phyloP scores from a whole-genome alignment of 139 green algal genomes.

The Chlamydomonas sphaeroides region DNA sequence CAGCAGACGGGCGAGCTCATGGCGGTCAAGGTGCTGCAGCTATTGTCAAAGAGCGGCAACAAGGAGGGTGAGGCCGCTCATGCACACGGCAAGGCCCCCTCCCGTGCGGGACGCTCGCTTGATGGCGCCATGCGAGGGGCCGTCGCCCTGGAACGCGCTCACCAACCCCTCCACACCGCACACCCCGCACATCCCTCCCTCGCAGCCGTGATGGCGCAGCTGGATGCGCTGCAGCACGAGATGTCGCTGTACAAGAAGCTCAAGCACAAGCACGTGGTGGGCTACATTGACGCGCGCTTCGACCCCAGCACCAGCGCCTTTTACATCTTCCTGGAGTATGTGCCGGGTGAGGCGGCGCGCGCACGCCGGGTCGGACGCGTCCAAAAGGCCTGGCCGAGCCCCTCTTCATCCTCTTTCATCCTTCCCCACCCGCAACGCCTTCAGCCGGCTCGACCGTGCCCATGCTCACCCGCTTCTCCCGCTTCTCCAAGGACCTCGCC shows the following conservation, averaged over 20 bases:
- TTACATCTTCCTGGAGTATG: slow-evolving; percentile 98
- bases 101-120: too few species aligned
- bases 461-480: too few species aligned
- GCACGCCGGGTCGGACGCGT: too few species aligned
- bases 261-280: slow-evolving; percentile 73
- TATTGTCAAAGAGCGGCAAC: slow-evolving; percentile 36
- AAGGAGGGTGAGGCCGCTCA: slow-evolving; percentile 18
- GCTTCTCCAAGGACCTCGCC: too few species aligned
- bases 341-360: slow-evolving; percentile 57
- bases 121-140: too few species aligned
- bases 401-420: too few species aligned
- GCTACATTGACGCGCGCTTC: slow-evolving; percentile 71
- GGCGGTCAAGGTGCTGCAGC: slow-evolving; percentile 88
- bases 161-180: too few species aligned
- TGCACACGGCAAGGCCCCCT: too few species aligned
- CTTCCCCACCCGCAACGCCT: too few species aligned
- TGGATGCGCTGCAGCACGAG: slow-evolving; percentile 65
- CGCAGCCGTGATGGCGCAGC: slow-evolving; percentile 35
- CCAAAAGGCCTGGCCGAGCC: too few species aligned
- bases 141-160: too few species aligned
- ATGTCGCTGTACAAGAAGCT: slow-evolving; percentile 79
- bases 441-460: too few species aligned
- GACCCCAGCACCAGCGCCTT: slow-evolving; percentile 62
- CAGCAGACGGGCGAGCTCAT: slow-evolving; percentile 91
- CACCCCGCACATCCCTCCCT: neutral